phyloP scores from a whole-genome alignment of 1,139 yeast genomes.

The Suhomyces bokatorum region DNA sequence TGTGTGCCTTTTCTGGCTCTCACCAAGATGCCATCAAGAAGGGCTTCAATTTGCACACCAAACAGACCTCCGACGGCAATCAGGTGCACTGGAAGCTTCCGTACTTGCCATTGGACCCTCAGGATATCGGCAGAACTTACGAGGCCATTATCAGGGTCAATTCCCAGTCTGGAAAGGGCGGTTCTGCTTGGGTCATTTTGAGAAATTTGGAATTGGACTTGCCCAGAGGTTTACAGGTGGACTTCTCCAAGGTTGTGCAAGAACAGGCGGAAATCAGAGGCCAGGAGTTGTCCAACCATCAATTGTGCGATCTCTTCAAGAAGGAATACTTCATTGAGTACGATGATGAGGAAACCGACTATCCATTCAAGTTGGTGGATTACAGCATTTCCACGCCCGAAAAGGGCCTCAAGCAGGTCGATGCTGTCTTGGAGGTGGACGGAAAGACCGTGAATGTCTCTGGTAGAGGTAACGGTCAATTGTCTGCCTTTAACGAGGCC shows the following conservation, averaged over 20 bases:
- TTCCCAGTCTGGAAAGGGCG: constrained; percentile 98
- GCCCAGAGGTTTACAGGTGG: constrained; percentile 89
- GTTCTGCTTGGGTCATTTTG: constrained; percentile 96
- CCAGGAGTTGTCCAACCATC: constrained; percentile 77
- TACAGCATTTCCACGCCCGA: constrained; percentile 45
- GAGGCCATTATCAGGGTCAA: constrained; percentile 98
- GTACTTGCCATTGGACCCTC: constrained; percentile 93
- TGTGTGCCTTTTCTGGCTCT: constrained; percentile 94
- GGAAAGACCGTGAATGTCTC: constrained; percentile 50
- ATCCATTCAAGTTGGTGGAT: constrained; percentile 49
- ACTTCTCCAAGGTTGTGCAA: constrained; percentile 85
- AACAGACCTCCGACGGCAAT: constrained; percentile 34
- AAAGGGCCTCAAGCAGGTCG: constrained; percentile 25
- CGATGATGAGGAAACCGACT: constrained; percentile 33
- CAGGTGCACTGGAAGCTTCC: constrained; percentile 76
- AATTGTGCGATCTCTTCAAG: constrained; percentile 76
- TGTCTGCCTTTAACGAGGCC: constrained; percentile 86
- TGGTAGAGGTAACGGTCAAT: constrained; percentile 94
- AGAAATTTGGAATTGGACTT: constrained; percentile 86
- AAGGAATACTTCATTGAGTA: constrained; percentile 64
- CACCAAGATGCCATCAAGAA: constrained; percentile 98
- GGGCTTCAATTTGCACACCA: constrained; percentile 70
- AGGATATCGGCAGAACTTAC: constrained; percentile 93
- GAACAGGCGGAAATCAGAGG: constrained; percentile 77
- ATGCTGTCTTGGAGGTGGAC: constrained; percentile 43